Conservation (phyloP, 2,329 filamentous ascomycete species). For the Penicillium occitanis region DNA sequence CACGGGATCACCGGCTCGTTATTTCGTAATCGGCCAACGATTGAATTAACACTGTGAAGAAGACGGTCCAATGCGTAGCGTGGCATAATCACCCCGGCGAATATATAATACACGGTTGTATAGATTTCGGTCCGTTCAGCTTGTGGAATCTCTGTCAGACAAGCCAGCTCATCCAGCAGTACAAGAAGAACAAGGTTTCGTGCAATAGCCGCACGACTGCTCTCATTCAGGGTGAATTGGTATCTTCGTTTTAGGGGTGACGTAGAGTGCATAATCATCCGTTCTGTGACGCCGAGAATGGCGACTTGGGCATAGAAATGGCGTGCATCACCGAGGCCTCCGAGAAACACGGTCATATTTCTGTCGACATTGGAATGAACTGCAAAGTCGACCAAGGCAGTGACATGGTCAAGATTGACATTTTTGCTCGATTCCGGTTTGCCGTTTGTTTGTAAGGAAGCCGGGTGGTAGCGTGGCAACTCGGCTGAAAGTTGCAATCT, state of each 20-base stretch:
- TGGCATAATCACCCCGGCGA: constrained; percentile 18
- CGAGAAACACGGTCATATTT: constrained; percentile 18
- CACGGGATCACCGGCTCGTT: constrained; percentile 13
- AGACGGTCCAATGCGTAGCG: constrained; percentile 15
- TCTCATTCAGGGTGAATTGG: constrained; percentile 19
- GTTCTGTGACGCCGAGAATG: constrained; percentile 17
- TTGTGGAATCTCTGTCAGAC: constrained; percentile 11
- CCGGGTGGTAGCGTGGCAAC: constrained; percentile 16
- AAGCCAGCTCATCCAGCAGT: constrained; percentile 20
- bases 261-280: constrained; percentile 7
- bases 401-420: constrained; percentile 14
- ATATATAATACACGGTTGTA: constrained; percentile 19
- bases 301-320: constrained; percentile 21
- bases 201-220: constrained; percentile 1
- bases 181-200: constrained; percentile 20
- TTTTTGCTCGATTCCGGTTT: background rate
- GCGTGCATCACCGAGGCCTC: constrained; percentile 19
- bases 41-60: background rate
- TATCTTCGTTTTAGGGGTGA: constrained; percentile 14
- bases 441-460: background rate
- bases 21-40: constrained; percentile 11
- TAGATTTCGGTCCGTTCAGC: constrained; percentile 19
- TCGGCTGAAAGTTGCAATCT: background rate
- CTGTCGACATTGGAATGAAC: constrained; percentile 12
- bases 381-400: constrained; percentile 16